phyloP scores from a whole-genome alignment of 306 rosid species.

The Argentina anserina region DNA sequence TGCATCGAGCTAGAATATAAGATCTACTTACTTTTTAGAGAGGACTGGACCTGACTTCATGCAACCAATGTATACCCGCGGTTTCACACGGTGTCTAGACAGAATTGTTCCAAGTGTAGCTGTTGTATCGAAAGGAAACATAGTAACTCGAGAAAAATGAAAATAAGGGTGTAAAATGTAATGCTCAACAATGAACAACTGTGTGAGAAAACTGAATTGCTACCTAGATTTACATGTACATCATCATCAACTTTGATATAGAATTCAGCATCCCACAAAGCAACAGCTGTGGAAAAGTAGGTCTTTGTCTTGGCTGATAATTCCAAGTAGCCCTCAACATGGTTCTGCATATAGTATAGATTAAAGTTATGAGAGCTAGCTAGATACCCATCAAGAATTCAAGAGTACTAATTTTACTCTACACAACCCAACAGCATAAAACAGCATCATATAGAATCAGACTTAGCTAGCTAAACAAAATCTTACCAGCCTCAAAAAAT shows the following conservation, averaged over 20 bases:
- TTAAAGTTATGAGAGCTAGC: background rate
- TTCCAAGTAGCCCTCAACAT: slow-evolving; percentile 70
- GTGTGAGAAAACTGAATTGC: background rate
- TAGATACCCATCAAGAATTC: background rate
- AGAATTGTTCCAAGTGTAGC: slow-evolving; percentile 69
- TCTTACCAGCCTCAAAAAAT: slow-evolving; percentile 85
- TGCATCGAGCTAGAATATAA: slow-evolving; percentile 4
- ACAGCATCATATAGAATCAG: background rate
- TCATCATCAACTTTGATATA: slow-evolving; percentile 93
- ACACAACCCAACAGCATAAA: background rate
- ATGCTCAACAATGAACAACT: background rate
- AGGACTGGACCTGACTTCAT: slow-evolving; percentile 97
- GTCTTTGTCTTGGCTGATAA: slow-evolving; percentile 76
- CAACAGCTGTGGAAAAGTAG: slow-evolving; percentile 67
- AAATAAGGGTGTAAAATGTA: background rate
- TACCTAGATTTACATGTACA: slow-evolving; percentile 86
- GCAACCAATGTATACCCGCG: slow-evolving; percentile 85
- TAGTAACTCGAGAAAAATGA: background rate
- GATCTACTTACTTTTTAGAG: slow-evolving; percentile 60
- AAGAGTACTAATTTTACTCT: background rate
- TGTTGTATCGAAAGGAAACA: slow-evolving; percentile 25
- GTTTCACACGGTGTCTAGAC: slow-evolving; percentile 47
- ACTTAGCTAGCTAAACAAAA: slow-evolving; percentile 14
- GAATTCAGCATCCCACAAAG: slow-evolving; percentile 81
- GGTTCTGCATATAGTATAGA: slow-evolving; percentile 43